These are phyloP conservation scores for Fusarium sp. DNA, from an alignment of 2,329 filamentous ascomycete genomes.

Conservation along the genomic window DNA sequence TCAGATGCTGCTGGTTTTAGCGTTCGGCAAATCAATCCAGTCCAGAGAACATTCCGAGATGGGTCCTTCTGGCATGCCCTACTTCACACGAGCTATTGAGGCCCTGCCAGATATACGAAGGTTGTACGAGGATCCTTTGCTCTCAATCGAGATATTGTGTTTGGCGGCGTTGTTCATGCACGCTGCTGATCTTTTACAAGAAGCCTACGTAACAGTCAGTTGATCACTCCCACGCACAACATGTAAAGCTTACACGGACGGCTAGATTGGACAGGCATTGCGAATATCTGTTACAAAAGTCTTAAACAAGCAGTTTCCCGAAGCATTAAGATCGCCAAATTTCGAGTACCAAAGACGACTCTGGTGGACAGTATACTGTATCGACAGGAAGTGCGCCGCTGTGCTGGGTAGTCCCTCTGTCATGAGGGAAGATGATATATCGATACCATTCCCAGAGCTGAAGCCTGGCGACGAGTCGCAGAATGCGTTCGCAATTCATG, in stretches of 20 bases:
- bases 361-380: constrained; percentile 43
- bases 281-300: constrained; percentile 36
- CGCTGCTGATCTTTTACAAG: constrained; percentile 36
- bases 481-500: constrained; percentile 36
- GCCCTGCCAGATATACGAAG: constrained; percentile 38
- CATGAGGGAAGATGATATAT: constrained; percentile 37
- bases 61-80: constrained; percentile 36
- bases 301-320: constrained; percentile 33
- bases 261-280: constrained; percentile 34
- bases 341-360: constrained; percentile 34
- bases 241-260: neutral
- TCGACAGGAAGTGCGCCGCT: constrained; percentile 38
- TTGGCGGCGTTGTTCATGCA: constrained; percentile 39
- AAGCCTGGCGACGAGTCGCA: constrained; percentile 24
- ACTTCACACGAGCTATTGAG: constrained; percentile 35
- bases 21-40: constrained; percentile 37
- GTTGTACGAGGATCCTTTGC: constrained; percentile 31
- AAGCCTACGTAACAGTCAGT: constrained; percentile 38
- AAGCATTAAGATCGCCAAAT: constrained; percentile 27
- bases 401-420: constrained; percentile 36
- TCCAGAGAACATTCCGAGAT: constrained; percentile 38
- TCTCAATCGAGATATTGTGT: constrained; percentile 40
- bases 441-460: constrained; percentile 32
- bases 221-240: too few species aligned
- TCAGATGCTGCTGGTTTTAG: constrained; percentile 38